These are phyloP conservation scores for Trichoderma arundinaceum DNA, from an alignment of 2,329 filamentous ascomycete species.

Conservation along the genomic window DNA sequence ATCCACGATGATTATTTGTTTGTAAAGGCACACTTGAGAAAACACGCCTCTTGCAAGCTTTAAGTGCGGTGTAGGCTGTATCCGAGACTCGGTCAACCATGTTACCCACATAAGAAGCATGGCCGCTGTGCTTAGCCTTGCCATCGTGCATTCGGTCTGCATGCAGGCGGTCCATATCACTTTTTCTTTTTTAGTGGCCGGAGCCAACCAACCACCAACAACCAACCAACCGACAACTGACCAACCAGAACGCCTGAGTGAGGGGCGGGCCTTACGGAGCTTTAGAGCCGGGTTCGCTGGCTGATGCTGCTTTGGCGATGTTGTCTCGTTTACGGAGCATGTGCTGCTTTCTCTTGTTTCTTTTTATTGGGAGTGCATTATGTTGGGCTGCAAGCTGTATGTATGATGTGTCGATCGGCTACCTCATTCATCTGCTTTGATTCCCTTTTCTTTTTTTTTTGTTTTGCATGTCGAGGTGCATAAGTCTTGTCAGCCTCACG, in stretches of 20 bases:
- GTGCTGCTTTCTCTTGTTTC: neutral
- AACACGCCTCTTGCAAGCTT: neutral
- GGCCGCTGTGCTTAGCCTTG: neutral
- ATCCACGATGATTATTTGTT: neutral
- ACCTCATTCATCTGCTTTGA: neutral
- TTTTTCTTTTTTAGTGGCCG: neutral
- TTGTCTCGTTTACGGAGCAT: too few species aligned
- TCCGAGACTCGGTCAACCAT: neutral
- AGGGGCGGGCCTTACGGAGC: neutral
- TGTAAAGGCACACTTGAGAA: neutral
- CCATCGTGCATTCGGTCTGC: slow-evolving; percentile 26
- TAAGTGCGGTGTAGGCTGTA: neutral
- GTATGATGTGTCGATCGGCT: neutral
- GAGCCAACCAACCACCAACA: neutral
- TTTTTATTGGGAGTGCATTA: neutral
- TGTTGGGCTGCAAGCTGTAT: neutral
- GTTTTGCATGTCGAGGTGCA: neutral
- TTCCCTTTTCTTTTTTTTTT: neutral
- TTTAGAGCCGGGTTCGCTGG: neutral
- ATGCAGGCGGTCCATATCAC: slow-evolving; percentile 13
- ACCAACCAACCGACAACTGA: too few species aligned
- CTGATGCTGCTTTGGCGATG: too few species aligned
- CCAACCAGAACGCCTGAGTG: neutral
- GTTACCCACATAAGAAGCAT: slow-evolving; percentile 18
- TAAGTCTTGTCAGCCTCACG: neutral